Conservation (phyloP, 2,329 filamentous ascomycete genomes). For the Trichoderma koningiopsis region DNA sequence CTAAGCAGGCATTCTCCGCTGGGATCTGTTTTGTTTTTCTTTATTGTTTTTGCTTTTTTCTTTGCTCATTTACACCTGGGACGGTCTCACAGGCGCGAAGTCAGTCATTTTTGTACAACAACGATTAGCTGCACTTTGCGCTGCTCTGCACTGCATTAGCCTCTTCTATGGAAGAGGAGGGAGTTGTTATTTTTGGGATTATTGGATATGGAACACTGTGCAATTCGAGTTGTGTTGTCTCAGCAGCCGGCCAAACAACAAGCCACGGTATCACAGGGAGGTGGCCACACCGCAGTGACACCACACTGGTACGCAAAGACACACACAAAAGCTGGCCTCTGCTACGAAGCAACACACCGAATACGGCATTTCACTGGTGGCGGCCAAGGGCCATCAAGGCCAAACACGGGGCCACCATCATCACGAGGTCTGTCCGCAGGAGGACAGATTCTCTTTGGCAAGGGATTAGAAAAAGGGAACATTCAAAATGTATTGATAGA, state of each 20-base stretch:
- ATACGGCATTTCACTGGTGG: slow-evolving; percentile 11
- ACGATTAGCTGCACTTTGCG: slow-evolving; percentile 12
- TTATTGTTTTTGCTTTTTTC: neutral
- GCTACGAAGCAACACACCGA: neutral
- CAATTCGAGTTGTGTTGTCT: neutral
- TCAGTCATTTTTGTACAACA: neutral
- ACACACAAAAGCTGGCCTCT: neutral
- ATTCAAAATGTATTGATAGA: slow-evolving; percentile 25
- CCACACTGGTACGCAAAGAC: neutral
- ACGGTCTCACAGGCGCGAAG: slow-evolving; percentile 4
- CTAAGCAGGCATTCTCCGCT: slow-evolving; percentile 11
- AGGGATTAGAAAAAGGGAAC: slow-evolving; percentile 22
- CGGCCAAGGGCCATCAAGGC: neutral
- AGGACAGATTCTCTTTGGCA: slow-evolving; percentile 2
- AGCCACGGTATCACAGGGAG: slow-evolving; percentile 18
- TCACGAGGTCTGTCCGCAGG: slow-evolving; percentile 14
- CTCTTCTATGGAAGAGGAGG: slow-evolving; percentile 13
- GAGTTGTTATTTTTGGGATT: slow-evolving; percentile 8
- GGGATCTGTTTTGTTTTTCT: neutral
- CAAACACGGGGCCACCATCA: neutral
- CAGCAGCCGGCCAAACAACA: neutral
- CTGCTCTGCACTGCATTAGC: slow-evolving; percentile 16
- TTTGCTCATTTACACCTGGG: neutral
- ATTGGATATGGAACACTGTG: slow-evolving; percentile 9
- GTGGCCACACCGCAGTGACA: neutral